Evolutionary conservation across 140 eudicot species (phyloP).

Genomic region (Oenanthe javanica): DNA sequence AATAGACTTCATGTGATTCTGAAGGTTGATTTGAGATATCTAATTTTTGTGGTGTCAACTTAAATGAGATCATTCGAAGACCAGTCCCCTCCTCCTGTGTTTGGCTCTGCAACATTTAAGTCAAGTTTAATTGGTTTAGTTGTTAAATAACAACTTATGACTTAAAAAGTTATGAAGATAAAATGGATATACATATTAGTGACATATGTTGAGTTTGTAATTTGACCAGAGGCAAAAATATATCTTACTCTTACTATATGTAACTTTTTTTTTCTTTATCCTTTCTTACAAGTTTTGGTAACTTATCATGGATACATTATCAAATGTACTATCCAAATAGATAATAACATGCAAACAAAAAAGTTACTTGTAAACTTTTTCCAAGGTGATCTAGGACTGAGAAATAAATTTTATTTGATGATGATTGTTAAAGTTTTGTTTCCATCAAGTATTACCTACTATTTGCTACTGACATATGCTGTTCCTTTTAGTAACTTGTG

Average conservation of each 20-base stretch:
- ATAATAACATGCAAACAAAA: neutral
- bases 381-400: neutral
- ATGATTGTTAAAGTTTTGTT: neutral
- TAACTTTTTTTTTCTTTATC: neutral
- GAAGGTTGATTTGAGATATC: neutral
- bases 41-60: neutral
- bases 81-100: neutral
- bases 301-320: neutral
- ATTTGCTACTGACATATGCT: conserved; percentile 7
- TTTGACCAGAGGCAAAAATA: neutral
- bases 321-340: neutral
- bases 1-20: neutral
- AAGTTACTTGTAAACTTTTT: neutral
- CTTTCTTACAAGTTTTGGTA: neutral
- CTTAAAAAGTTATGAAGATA: neutral
- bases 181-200: neutral
- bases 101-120: neutral
- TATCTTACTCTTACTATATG: neutral
- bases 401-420: neutral
- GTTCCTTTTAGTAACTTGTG: neutral
- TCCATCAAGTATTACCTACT: neutral
- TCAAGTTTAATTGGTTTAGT: no score
- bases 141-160: neutral
- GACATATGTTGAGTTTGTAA: neutral
- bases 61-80: neutral